Evolutionary conservation across 371 early-diverging fungal genomes (phyloP).

Genomic region (Mortierella sp.): DNA sequence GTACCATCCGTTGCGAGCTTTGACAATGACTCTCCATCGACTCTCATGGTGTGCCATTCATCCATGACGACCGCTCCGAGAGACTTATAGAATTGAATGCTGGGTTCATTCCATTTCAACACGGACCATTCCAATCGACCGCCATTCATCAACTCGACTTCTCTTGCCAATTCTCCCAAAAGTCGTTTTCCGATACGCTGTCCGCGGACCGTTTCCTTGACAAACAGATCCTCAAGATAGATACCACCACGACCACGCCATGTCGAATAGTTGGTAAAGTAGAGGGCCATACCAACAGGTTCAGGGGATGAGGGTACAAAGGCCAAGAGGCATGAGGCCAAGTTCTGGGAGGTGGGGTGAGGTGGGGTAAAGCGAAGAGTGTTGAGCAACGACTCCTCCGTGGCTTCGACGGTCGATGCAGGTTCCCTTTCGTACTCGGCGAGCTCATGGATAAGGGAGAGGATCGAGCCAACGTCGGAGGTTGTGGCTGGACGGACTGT

Average conservation of each 20-base stretch:
- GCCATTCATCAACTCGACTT: constrained; percentile 74
- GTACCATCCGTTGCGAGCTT: constrained; percentile 56
- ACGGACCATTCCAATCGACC: constrained; percentile 86
- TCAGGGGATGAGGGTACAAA: constrained; percentile 39
- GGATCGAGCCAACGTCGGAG: constrained; percentile 72
- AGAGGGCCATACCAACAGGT: constrained; percentile 84
- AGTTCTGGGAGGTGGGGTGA: constrained; percentile 73
- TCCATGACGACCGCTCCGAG: constrained; percentile 70
- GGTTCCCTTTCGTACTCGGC: constrained; percentile 82
- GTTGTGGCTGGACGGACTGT: constrained; percentile 67
- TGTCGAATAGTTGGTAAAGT: constrained; percentile 86
- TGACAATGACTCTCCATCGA: constrained; percentile 67
- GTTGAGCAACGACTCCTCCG: constrained; percentile 69
- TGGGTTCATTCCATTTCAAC: constrained; percentile 80
- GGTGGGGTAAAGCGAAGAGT: constrained; percentile 70
- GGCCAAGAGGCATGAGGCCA: constrained; percentile 67
- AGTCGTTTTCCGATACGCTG: constrained; percentile 78
- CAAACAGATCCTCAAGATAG: constrained; percentile 88
- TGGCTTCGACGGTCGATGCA: constrained; percentile 76
- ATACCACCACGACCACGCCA: constrained; percentile 81
- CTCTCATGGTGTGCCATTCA: constrained; percentile 79
- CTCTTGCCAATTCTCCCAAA: constrained; percentile 72
- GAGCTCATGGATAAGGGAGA: constrained; percentile 76
- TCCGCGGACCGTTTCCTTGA: constrained; percentile 73
- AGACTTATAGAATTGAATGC: constrained; percentile 68